Evolutionary conservation across 805 yeast species (phyloP).

Genomic region (Saccharomycopsis javanensis): DNA sequence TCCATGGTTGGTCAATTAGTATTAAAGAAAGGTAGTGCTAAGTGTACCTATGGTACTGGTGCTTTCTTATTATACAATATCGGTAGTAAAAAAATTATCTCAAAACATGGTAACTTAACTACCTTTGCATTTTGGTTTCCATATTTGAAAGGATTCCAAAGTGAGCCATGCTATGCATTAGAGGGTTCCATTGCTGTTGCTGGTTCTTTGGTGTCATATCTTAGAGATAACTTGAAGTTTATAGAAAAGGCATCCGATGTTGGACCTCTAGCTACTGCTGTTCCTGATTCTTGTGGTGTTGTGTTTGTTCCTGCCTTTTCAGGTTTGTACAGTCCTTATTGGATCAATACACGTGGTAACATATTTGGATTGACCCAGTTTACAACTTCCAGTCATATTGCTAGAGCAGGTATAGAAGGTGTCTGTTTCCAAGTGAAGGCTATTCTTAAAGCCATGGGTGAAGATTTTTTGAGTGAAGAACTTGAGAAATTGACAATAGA

Average conservation of each 20-base stretch:
- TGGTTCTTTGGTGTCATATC: constrained; percentile 90
- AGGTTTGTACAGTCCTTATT: constrained; percentile 91
- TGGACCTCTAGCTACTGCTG: constrained; percentile 82
- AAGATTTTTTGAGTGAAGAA: constrained; percentile 45
- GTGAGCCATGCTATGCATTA: constrained; percentile 72
- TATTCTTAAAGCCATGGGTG: constrained; percentile 80
- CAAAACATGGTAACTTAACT: constrained; percentile 76
- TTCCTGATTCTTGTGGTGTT: constrained; percentile 77
- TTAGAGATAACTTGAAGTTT: constrained; percentile 79
- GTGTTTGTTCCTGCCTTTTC: constrained; percentile 92
- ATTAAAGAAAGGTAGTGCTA: constrained; percentile 72
- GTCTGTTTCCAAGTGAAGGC: constrained; percentile 91
- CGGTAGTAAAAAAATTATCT: constrained; percentile 60
- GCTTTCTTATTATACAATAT: constrained; percentile 85
- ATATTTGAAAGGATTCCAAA: constrained; percentile 37
- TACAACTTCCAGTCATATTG: constrained; percentile 85
- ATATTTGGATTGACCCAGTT: constrained; percentile 88
- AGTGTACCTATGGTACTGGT: constrained; percentile 96
- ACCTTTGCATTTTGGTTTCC: constrained; percentile 91
- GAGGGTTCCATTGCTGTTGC: constrained; percentile 97
- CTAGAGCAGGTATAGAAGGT: constrained; percentile 91
- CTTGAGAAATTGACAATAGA: neutral
- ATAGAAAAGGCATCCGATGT: constrained; percentile 77
- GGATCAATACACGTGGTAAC: constrained; percentile 91
- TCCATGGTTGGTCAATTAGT: constrained; percentile 92